phyloP scores from a whole-genome alignment of 345 rosid species.

The Syzygium jambos region DNA sequence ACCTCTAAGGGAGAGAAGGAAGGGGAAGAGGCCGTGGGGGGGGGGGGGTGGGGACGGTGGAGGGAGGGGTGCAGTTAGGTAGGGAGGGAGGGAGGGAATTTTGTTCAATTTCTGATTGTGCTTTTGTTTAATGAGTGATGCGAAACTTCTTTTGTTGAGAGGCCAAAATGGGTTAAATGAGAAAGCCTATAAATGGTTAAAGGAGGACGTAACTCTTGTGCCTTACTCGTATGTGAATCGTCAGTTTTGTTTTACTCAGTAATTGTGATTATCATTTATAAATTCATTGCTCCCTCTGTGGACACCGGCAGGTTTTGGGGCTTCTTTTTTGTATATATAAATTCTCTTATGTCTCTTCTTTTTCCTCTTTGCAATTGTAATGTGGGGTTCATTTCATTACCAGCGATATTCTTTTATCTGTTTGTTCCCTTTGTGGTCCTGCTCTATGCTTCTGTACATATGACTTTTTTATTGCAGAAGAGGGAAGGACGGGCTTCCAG shows the following conservation, averaged over 20 bases:
- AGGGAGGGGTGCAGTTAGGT: background rate
- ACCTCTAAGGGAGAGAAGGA: background rate
- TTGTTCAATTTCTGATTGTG: background rate
- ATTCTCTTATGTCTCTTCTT: background rate
- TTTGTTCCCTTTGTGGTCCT: background rate
- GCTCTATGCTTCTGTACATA: background rate
- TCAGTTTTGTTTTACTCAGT: background rate
- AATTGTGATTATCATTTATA: background rate
- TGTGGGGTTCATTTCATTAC: background rate
- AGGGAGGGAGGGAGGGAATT: background rate
- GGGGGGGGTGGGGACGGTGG: background rate
- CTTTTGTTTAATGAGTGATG: background rate
- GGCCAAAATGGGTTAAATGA: background rate
- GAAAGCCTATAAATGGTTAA: background rate
- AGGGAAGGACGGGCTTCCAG: constrained; percentile 48
- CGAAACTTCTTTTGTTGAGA: background rate
- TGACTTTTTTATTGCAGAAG: constrained; percentile 22
- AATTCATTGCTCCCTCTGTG: background rate
- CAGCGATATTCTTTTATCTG: background rate
- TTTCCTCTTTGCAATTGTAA: background rate
- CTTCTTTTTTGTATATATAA: background rate
- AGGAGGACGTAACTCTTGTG: background rate
- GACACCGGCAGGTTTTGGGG: background rate
- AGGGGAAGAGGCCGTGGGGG: background rate
- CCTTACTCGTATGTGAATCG: background rate